Conservation (phyloP, 148 eudicot genomes). For the Oxyria digyna region DNA sequence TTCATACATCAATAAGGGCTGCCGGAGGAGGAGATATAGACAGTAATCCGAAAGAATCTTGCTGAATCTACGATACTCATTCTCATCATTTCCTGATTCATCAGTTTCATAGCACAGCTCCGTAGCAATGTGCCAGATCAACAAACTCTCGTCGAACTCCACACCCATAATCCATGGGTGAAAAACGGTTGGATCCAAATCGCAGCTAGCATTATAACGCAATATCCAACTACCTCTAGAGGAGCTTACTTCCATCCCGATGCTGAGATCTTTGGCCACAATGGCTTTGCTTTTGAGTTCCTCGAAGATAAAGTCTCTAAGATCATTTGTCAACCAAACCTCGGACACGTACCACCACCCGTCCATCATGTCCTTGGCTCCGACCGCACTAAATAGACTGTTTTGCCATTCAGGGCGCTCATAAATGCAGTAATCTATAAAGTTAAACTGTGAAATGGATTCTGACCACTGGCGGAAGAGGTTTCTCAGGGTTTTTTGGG, state of each 20-base stretch:
- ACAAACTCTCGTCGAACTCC: neutral
- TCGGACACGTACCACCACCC: neutral
- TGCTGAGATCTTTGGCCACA: neutral
- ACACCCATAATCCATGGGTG: neutral
- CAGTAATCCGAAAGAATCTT: neutral
- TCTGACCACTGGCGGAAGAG: neutral
- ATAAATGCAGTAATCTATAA: neutral
- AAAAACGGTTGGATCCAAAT: neutral
- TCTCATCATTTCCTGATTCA: neutral
- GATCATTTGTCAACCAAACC: neutral
- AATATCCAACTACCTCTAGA: neutral
- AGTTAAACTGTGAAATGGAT: neutral
- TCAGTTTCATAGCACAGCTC: neutral
- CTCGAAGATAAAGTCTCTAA: neutral
- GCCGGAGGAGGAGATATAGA: neutral
- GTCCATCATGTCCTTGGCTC: conserved; percentile 3
- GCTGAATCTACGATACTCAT: neutral
- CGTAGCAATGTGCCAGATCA: conserved; percentile 2
- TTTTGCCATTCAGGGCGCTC: neutral
- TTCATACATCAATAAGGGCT: neutral
- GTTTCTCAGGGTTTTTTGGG: neutral
- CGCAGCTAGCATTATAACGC: neutral
- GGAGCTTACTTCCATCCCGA: neutral
- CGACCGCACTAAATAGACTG: neutral
- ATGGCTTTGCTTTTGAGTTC: neutral